These are phyloP conservation scores for Hibiscus mutabilis DNA, from an alignment of 345 rosid species.

Conservation along the genomic window DNA sequence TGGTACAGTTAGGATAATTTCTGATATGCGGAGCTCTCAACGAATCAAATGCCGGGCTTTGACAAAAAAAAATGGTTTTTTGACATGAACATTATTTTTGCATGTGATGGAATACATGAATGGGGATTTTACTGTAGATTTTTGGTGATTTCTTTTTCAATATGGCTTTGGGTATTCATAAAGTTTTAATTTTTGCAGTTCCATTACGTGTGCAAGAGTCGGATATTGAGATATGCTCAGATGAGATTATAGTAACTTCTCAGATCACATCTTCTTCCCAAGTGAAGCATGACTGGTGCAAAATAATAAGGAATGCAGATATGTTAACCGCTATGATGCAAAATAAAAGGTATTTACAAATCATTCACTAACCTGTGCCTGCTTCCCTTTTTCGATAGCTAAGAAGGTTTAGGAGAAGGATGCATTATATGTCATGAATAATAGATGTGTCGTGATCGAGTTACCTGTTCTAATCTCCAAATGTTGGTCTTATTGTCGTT, in stretches of 20 bases:
- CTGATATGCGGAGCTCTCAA: not conserved
- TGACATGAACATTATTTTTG: not conserved
- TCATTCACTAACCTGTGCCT: not conserved
- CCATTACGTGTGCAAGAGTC: constrained; percentile 53
- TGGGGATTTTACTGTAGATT: not conserved
- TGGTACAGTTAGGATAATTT: not conserved
- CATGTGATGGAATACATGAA: not conserved
- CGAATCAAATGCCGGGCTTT: not conserved
- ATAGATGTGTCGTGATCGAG: not conserved
- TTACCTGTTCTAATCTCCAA: not conserved
- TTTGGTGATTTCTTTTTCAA: not conserved
- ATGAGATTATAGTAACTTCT: constrained; percentile 53
- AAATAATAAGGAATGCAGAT: constrained; percentile 53
- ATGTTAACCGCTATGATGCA: constrained; percentile 50
- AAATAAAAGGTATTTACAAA: constrained; percentile 48
- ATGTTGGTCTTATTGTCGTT: not conserved
- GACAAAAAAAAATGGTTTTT: not conserved
- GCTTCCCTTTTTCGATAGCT: not conserved
- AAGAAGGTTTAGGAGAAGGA: not conserved
- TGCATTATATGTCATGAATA: not conserved
- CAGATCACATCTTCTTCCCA: constrained; percentile 39
- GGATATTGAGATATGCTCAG: constrained; percentile 54
- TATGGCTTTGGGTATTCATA: not conserved
- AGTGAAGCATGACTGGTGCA: constrained; percentile 72
- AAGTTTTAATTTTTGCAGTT: constrained; percentile 38